Evolutionary conservation across 257 asterid species (phyloP).

Genomic region (Prunella vulgaris): DNA sequence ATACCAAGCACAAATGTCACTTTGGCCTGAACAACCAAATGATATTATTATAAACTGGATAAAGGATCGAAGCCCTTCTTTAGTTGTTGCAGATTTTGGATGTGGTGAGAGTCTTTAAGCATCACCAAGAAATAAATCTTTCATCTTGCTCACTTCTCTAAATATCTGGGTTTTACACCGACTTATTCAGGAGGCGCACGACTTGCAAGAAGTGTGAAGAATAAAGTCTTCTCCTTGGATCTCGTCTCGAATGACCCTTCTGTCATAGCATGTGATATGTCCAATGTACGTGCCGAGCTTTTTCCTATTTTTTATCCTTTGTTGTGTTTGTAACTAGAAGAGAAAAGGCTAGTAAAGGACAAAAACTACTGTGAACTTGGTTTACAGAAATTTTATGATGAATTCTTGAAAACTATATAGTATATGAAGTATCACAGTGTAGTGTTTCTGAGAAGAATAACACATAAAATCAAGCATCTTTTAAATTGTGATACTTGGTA

Average conservation of each 20-base stretch:
- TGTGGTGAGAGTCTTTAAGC: constrained; percentile 56
- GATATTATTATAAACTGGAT: constrained; percentile 71
- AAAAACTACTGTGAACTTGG: too few relatives aligned
- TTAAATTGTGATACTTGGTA: too few relatives aligned
- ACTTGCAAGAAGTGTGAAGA: constrained; percentile 74
- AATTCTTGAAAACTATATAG: too few relatives aligned
- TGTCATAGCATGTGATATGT: constrained; percentile 92
- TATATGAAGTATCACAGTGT: too few relatives aligned
- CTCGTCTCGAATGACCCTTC: constrained; percentile 78
- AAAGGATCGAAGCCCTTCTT: constrained; percentile 55
- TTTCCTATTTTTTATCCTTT: neutral
- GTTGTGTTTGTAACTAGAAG: neutral
- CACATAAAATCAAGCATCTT: too few relatives aligned
- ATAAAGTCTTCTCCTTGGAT: constrained; percentile 84
- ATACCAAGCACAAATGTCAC: constrained; percentile 91
- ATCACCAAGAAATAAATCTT: constrained; percentile 6
- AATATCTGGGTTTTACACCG: neutral
- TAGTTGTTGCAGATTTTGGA: constrained; percentile 89
- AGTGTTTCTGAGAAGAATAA: too few relatives aligned
- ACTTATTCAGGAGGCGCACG: constrained; percentile 76
- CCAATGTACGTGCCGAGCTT: constrained; percentile 46
- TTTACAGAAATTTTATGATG: too few relatives aligned
- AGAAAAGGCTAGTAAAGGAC: neutral
- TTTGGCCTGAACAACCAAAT: constrained; percentile 88
- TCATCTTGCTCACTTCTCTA: neutral